Base-by-base conservation (phyloP, 106 monocot species). In the Posidonia australis region DNA sequence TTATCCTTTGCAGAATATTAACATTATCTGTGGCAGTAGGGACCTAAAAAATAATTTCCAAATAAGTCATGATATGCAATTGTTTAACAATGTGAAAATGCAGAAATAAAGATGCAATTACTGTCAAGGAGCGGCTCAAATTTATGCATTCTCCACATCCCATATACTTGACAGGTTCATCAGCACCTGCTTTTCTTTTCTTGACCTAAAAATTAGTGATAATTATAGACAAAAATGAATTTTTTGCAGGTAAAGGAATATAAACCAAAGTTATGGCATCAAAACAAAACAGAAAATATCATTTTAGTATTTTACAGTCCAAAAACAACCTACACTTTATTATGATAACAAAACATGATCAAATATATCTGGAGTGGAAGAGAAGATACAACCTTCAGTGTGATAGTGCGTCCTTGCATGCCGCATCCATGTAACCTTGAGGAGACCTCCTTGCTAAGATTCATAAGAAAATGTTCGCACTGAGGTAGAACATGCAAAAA, bases 71-170 rank as follows among this genome's bases (percentile, higher is more conserved):
- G 16, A 29, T 46, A 60, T 10, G 67, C 9, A 30, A 18, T 44
- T 19, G 10, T 54, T 29, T 12, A 31, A 67, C 5, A 53, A 14
- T 0, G 1, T 20, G 23, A 11, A 56, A 54, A 0, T n/a, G 16
- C 30, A 68, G 36, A 21, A 27, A 19, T 7, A 3, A 9, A 29
- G 20, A 20, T 20, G 13, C n/a, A 46, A 54, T 60, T 81, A 96
- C 96, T 77, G 81, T 90, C 49, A 77, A 64, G 18, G 90, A 80
- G n/a, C 78, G 86, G 56, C 87, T 98, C 68, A 87, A 72, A 75
- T 67, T 90, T 74, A 87, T 84, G 77, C 96, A 98, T 36, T 98
- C 87, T 19, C 96, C 96, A 76, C 84, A 85, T 31, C 96, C 96
- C 90, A 98, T 78, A 64, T 72, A 98, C 66, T 98, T 98, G n/a